phyloP scores from a whole-genome alignment of 2,329 filamentous ascomycete species.

The Colletotrichum gloeosporioides region DNA sequence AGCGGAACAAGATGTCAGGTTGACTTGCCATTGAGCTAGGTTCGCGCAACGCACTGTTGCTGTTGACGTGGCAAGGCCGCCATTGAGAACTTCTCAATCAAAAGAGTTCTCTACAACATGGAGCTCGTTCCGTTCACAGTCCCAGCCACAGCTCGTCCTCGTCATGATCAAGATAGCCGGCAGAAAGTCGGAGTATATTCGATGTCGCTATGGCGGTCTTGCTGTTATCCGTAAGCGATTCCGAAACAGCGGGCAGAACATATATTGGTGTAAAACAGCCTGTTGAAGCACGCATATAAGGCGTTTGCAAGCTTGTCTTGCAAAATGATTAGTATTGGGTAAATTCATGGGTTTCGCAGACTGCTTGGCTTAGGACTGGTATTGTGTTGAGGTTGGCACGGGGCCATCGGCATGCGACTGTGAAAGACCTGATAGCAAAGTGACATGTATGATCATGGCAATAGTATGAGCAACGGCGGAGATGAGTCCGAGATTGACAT shows the following conservation, averaged over 20 bases:
- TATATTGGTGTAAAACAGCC: background rate
- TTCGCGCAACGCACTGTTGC: background rate
- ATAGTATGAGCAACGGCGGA: too few species aligned
- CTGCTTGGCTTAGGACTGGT: too few species aligned
- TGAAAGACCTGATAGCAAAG: too few species aligned
- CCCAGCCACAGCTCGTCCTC: background rate
- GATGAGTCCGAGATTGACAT: too few species aligned
- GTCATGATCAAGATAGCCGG: background rate
- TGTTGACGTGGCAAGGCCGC: background rate
- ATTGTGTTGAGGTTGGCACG: too few species aligned
- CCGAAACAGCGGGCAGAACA: background rate
- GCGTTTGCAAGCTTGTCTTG: too few species aligned
- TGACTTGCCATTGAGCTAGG: background rate
- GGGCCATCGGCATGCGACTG: too few species aligned
- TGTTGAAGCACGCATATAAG: too few species aligned
- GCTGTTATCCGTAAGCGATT: background rate
- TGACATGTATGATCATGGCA: too few species aligned
- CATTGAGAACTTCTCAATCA: background rate
- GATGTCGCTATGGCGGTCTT: background rate
- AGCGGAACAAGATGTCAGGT: background rate
- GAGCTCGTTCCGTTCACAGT: background rate
- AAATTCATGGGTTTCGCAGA: too few species aligned
- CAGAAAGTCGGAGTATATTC: background rate
- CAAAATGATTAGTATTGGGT: too few species aligned
- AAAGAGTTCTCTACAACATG: background rate